Evolutionary conservation across 768 basidiomycete species (phyloP), one percentile per base, ranked within the genome.

Genomic region (Leccinum disarticulatum): DNA sequence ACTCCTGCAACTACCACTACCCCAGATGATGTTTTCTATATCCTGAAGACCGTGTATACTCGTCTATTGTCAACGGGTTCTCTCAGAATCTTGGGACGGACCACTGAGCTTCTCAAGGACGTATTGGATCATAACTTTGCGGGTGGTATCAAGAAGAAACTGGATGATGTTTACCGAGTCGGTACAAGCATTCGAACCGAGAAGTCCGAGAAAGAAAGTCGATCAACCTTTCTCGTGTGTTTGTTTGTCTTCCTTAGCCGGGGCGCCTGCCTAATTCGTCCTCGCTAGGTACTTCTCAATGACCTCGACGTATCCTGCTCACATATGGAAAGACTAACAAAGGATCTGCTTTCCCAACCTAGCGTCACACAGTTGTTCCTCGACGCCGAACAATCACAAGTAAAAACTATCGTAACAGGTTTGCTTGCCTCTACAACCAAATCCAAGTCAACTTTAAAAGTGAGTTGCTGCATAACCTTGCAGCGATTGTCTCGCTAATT

Each of bases 11-110:
- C 80, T 2, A 91, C 89, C 0, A 93, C 91, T 0, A 86, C 85
- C 0, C 92, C 93, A 0, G 97, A 99, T 72, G 97, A 98, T 65
- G 90, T 89, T 2, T 99, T 98, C 76, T 99, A 97, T 75, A 88
- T 99, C 58, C 79, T 98, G 60, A 98, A 97, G 73, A 80, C 86
- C 7, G 87, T 95, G 3, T 79, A 95, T 5, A 79, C 84, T 19
- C 84, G 97, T 11, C 75, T 94, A 33, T 70, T 97, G 17, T 88
- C 91, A 0, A 89, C 90, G 0, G 93, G 93, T 0, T 88, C 88
- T 3, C 62, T 85, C 4, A 68, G 72, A 6, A 83, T 81, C 3
- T 79, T 93, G 2, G 78, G 83, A 59, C 79, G 77, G 28, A 87
- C 86, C 55, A 76, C 87, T 3, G 80, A 82, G 14, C 84, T 81